These are phyloP conservation scores for button mushroom (Agaricus bisporus) DNA, from an alignment of 768 basidiomycete genomes.

Conservation along the genomic window DNA sequence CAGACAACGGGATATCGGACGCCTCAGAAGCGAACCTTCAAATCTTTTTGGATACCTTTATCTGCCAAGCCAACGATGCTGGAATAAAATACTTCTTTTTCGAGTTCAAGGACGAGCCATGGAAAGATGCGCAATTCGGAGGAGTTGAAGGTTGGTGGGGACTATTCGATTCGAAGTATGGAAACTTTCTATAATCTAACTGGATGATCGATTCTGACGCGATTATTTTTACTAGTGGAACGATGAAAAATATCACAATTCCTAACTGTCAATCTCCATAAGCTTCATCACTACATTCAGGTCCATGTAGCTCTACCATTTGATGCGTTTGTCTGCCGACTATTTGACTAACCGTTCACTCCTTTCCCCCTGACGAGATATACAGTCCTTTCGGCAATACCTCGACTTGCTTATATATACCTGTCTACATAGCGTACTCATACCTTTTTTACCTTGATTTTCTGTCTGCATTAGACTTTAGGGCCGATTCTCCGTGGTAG, in stretches of 20 bases:
- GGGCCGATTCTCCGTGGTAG: no score
- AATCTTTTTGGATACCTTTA: slow-evolving; percentile 79
- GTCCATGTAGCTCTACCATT: background rate
- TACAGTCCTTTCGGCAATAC: no score
- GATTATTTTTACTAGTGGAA: slow-evolving; percentile 38
- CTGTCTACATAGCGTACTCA: no score
- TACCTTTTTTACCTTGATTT: no score
- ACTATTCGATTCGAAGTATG: slow-evolving; percentile 36
- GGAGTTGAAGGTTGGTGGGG: slow-evolving; percentile 70
- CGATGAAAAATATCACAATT: slow-evolving; percentile 65
- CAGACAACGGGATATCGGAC: slow-evolving; percentile 59
- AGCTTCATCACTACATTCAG: background rate
- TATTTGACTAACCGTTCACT: background rate
- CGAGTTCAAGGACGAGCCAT: slow-evolving; percentile 75
- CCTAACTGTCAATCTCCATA: slow-evolving; percentile 47
- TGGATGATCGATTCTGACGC: background rate
- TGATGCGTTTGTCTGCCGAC: background rate
- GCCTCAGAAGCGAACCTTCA: slow-evolving; percentile 65
- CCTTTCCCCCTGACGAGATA: no score
- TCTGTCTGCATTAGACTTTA: no score
- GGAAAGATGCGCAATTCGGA: slow-evolving; percentile 73
- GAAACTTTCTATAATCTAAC: background rate
- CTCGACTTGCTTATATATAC: no score
- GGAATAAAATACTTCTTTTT: slow-evolving; percentile 87
- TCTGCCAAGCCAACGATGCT: slow-evolving; percentile 81